Evolutionary conservation across 352 stramenopile species (phyloP).

Genomic region (Plasmopara halstedii): DNA sequence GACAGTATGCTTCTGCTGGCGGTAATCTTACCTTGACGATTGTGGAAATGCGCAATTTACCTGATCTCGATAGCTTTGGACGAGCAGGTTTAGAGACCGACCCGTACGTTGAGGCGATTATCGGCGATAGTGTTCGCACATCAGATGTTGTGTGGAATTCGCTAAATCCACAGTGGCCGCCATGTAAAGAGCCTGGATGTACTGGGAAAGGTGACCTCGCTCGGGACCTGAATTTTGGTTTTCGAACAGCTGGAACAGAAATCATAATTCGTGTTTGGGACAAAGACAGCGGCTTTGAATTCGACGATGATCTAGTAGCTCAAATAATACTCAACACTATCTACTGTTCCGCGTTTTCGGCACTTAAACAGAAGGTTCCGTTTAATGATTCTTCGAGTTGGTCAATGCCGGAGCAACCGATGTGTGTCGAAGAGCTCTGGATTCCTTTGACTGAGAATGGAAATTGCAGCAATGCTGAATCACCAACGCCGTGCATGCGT

Average conservation of each 20-base stretch:
- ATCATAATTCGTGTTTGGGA: slow-evolving; percentile 70
- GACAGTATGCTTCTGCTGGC: slow-evolving; percentile 65
- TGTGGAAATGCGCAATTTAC: slow-evolving; percentile 79
- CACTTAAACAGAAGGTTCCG: slow-evolving; percentile 30
- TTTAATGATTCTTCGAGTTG: slow-evolving; percentile 55
- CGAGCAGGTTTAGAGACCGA: slow-evolving; percentile 60
- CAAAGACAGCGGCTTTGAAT: slow-evolving; percentile 81
- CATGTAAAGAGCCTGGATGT: slow-evolving; percentile 42
- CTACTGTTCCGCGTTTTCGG: slow-evolving; percentile 73
- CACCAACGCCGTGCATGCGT: slow-evolving; percentile 50
- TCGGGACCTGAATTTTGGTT: slow-evolving; percentile 80
- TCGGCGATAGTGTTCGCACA: slow-evolving; percentile 59
- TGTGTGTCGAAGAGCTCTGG: slow-evolving; percentile 78
- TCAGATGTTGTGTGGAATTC: slow-evolving; percentile 62
- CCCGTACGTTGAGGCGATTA: slow-evolving; percentile 62
- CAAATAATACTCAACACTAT: slow-evolving; percentile 65
- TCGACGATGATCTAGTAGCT: slow-evolving; percentile 77
- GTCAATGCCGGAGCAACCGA: slow-evolving; percentile 50
- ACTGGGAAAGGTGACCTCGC: slow-evolving; percentile 32
- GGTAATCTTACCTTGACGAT: slow-evolving; percentile 84
- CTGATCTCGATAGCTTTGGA: slow-evolving; percentile 73
- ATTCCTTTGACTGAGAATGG: slow-evolving; percentile 38
- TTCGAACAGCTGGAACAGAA: slow-evolving; percentile 66
- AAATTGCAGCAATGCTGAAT: slow-evolving; percentile 15
- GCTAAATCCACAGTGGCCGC: slow-evolving; percentile 70